Percentiles rank a stretch among this genome's conserved stretches.
phyloP scores from a whole-genome alignment of 2,329 filamentous ascomycete species.

The Aspergillus fumigatiaffinis region DNA sequence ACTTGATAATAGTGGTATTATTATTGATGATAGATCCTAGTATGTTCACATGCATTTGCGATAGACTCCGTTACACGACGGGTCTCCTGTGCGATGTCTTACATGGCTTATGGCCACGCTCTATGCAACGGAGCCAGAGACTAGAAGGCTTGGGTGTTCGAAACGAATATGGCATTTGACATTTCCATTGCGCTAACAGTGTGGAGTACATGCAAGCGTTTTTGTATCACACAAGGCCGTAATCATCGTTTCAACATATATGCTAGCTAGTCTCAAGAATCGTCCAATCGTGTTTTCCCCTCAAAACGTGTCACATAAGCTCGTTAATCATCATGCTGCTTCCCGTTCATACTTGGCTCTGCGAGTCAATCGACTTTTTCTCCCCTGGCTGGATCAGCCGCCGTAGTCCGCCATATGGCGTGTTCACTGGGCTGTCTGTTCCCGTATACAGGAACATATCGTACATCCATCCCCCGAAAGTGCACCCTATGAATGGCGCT shows the following conservation, averaged over 20 bases:
- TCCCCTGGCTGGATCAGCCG: slow-evolving; percentile 38
- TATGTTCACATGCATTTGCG: background rate
- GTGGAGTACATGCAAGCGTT: background rate
- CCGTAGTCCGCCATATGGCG: slow-evolving; percentile 60
- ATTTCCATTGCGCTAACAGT: background rate
- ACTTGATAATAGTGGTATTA: background rate
- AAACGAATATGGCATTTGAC: background rate
- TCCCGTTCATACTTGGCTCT: slow-evolving; percentile 5
- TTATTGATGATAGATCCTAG: background rate
- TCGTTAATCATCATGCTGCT: background rate
- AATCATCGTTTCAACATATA: background rate
- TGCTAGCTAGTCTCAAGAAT: background rate
- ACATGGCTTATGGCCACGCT: background rate
- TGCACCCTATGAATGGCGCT: slow-evolving; percentile 62
- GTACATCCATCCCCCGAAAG: slow-evolving; percentile 63
- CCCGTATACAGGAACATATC: slow-evolving; percentile 67
- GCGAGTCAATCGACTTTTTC: slow-evolving; percentile 57
- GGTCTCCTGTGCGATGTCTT: background rate
- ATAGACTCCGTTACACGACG: background rate
- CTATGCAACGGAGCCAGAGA: background rate
- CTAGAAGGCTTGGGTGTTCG: background rate
- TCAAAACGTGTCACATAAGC: background rate
- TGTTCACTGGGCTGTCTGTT: slow-evolving; percentile 63
- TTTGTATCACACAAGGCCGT: background rate
- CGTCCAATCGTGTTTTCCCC: background rate